These are phyloP conservation scores for Dichotomopilus funicola DNA, from an alignment of 2,329 filamentous ascomycete genomes.

Conservation along the genomic window DNA sequence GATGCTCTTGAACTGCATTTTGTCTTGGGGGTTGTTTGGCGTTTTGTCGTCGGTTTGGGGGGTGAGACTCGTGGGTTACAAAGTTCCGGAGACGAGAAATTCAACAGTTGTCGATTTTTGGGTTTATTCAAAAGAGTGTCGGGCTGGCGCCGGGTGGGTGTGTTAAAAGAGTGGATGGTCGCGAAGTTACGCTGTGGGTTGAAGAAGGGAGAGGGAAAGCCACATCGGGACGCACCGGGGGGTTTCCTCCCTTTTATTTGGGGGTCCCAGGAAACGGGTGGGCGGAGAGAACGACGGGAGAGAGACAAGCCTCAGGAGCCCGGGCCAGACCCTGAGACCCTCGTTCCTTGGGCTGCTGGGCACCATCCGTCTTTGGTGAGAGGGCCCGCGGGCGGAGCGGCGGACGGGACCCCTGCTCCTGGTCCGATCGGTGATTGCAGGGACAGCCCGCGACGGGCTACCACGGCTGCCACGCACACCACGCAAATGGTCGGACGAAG, in stretches of 20 bases:
- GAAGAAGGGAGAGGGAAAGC: slow-evolving; percentile 12
- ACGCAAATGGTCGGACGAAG: slow-evolving; percentile 10
- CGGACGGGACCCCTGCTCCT: neutral
- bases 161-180: slow-evolving; percentile 23
- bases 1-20: slow-evolving; percentile 42
- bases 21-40: slow-evolving; percentile 26
- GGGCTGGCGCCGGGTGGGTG: slow-evolving; percentile 23
- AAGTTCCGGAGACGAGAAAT: neutral
- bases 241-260: slow-evolving; percentile 17
- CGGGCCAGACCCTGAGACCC: too few species aligned
- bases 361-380: slow-evolving; percentile 7
- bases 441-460: neutral
- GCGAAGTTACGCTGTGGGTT: slow-evolving; percentile 17
- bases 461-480: slow-evolving; percentile 2
- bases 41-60: neutral
- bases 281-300: too few species aligned
- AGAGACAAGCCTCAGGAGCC: too few species aligned
- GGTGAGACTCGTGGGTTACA: neutral
- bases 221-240: slow-evolving; percentile 12
- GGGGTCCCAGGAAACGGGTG: too few species aligned
- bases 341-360: slow-evolving; percentile 1
- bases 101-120: neutral
- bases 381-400: neutral
- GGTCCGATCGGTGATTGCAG: neutral
- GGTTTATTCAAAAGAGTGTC: slow-evolving; percentile 20